These are phyloP conservation scores for Geotrichum carabidarum DNA, from an alignment of 1,139 yeast species.

Conservation along the genomic window DNA sequence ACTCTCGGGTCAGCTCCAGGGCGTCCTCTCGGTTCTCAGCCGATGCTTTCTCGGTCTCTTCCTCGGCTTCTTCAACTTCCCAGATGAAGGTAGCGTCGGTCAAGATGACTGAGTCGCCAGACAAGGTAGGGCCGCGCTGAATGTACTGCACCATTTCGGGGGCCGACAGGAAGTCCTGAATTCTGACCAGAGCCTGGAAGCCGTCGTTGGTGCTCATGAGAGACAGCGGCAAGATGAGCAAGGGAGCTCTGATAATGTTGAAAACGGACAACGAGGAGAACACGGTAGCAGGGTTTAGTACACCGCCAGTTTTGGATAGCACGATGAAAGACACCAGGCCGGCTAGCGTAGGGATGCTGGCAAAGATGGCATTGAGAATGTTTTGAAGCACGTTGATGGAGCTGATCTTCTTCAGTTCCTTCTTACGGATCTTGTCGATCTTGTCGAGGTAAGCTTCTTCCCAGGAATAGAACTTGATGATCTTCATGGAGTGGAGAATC, in stretches of 20 bases:
- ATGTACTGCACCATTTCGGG: conserved; percentile 36
- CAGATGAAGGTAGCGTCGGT: conserved; percentile 56
- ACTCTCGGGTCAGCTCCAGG: conserved; percentile 28
- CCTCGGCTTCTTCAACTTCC: conserved; percentile 46
- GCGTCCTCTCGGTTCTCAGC: conserved; percentile 8
- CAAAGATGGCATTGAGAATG: conserved; percentile 55
- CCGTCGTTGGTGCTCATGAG: conserved; percentile 62
- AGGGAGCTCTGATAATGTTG: conserved; percentile 63
- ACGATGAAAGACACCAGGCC: conserved; percentile 72
- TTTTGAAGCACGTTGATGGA: conserved; percentile 41
- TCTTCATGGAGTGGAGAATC: conserved; percentile 57
- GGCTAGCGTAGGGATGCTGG: conserved; percentile 60
- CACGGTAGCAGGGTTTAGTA: conserved; percentile 62
- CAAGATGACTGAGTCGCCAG: conserved; percentile 46
- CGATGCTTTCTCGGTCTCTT: conserved; percentile 2
- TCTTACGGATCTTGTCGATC: conserved; percentile 45
- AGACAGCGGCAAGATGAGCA: conserved; percentile 67
- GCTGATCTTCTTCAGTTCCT: conserved; percentile 41
- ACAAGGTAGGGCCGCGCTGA: conserved; percentile 34
- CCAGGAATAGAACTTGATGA: conserved; percentile 74
- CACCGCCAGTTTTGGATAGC: conserved; percentile 53
- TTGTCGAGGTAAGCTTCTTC: conserved; percentile 53
- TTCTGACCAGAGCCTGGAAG: conserved; percentile 56
- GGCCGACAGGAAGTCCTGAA: conserved; percentile 51
- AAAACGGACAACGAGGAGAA: conserved; percentile 77